Conservation (phyloP, 106 monocot genomes). For the Chionographis japonica region DNA sequence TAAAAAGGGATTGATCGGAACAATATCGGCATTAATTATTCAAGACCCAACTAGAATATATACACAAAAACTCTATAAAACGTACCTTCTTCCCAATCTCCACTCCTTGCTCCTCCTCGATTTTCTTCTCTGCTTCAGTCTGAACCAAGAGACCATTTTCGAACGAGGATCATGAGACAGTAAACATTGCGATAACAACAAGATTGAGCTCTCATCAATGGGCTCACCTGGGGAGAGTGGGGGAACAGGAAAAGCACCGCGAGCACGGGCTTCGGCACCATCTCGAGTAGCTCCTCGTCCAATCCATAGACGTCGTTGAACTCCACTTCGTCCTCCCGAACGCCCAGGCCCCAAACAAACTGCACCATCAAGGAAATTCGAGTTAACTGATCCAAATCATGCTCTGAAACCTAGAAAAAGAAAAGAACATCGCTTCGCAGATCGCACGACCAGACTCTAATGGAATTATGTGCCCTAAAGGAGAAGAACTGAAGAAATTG, state of each 20-base stretch:
- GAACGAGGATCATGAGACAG: neutral
- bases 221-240: conserved; percentile 30
- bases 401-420: no score
- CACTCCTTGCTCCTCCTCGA: conserved; percentile 4
- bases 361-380: conserved; percentile 10
- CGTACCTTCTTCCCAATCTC: neutral
- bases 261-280: conserved; percentile 93
- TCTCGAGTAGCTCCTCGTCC: conserved; percentile 74
- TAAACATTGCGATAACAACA: neutral
- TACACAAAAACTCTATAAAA: no score
- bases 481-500: neutral
- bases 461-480: neutral
- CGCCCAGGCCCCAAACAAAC: conserved; percentile 89
- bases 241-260: conserved; percentile 91
- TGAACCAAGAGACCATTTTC: neutral
- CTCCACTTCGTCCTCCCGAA: conserved; percentile 68
- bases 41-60: no score
- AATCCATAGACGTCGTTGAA: conserved; percentile 93
- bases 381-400: no score
- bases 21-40: no score
- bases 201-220: neutral
- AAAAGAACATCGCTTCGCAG: no score
- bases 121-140: conserved; percentile 21
- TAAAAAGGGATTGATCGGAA: no score
- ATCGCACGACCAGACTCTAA: no score